Evolutionary conservation across 805 yeast species (phyloP), one percentile per base, ranked within the genome.

Genomic region (Yamadazyma sp.): DNA sequence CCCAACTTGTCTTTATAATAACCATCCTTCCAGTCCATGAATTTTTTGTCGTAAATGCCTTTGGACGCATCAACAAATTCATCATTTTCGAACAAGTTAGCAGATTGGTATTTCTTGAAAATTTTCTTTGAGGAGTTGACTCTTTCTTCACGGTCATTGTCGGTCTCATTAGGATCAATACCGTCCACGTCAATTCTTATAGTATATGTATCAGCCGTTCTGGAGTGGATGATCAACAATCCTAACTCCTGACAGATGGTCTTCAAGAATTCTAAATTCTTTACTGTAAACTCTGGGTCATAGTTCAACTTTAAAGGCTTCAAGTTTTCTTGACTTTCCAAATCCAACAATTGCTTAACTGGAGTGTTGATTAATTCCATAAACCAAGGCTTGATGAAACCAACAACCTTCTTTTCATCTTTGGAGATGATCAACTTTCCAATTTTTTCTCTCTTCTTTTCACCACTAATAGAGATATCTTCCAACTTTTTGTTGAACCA

Each of bases 401-500:
- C 84, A 24, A 86, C 81, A 32, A 89, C 60, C 46, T 80, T 81
- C 67, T 80, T 82, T 60, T 91, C 95, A 45, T 80, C 84, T 47
- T 80, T 82, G 37, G 82, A 55, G 28, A 85, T 57, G 13, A 84
- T 64, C 32, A 82, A 63, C 48, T 80, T 82, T 3, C 91, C 90
- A 32, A 70, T 67, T 50, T 78, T 75, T 40, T 72, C 75, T 60
- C 88, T 76, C 58, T 74, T 82, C 60, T 70, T 77, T 49, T 79
- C 85, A 52, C 91, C 93, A 35, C 78, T 71, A 31, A 81, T 64
- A 5, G 91, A 83, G 40, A 85, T 79, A 52, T 82, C 82, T 48
- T 85, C 95, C 44, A 91, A 72, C 53, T 85, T 85, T 52, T 82
- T 75, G 61, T 88, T 88, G 62, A 88, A 87, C 96, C 96, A 90